A percentile compares a stretch with the other conserved stretches of the same genome.
phyloP scores from a whole-genome alignment of 345 rosid species.

The Melaleuca alternifolia region DNA sequence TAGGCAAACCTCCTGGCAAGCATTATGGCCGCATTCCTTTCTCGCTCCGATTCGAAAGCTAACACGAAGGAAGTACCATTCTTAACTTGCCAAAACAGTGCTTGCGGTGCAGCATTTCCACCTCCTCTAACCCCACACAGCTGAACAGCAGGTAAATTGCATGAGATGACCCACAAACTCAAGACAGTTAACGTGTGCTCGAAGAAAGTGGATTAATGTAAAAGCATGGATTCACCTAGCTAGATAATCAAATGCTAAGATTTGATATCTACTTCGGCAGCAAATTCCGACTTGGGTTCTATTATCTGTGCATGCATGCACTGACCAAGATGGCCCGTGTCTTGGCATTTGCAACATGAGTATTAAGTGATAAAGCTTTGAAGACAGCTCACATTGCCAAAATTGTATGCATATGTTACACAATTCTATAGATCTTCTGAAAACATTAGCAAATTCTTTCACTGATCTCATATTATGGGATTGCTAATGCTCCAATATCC shows the following conservation, averaged over 20 bases:
- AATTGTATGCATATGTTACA: background rate
- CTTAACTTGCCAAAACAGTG: constrained; percentile 84
- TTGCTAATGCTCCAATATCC: background rate
- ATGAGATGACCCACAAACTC: background rate
- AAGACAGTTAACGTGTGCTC: background rate
- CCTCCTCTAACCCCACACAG: constrained; percentile 98
- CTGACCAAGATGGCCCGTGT: background rate
- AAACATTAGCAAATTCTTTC: background rate
- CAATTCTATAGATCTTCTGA: background rate
- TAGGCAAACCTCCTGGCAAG: constrained; percentile 92
- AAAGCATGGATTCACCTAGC: background rate
- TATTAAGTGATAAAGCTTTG: background rate
- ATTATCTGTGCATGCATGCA: background rate
- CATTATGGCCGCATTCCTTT: constrained; percentile 85
- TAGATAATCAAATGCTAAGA: background rate
- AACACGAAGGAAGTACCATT: constrained; percentile 62
- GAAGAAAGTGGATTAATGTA: background rate
- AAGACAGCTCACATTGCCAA: background rate
- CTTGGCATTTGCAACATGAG: background rate
- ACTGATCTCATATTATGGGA: background rate
- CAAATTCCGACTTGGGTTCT: background rate
- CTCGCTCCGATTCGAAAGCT: constrained; percentile 87
- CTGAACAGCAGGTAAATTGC: constrained; percentile 19
- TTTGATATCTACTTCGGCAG: background rate
- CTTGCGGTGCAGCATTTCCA: constrained; percentile 94